Base-by-base conservation (phyloP, 148 eudicot genomes). In the Rhododendron williamsianum region DNA sequence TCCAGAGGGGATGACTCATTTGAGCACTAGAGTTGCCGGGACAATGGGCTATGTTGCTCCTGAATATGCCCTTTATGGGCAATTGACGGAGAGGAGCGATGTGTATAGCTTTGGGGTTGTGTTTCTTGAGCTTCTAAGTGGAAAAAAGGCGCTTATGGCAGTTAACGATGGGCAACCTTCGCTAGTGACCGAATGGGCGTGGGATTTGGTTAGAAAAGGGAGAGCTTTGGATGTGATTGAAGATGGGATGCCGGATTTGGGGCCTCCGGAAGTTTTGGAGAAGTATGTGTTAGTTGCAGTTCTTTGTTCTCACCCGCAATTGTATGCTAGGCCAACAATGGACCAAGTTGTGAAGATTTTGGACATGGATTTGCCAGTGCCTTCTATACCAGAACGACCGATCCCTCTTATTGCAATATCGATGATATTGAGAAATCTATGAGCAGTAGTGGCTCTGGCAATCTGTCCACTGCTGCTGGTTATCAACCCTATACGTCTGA, bases 11-110 rank as follows among this genome's bases (percentile, higher is more conserved):
- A 86, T 93, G 82, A 91, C 98, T 1, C 98, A 96, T 89, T 81
- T 94, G 93, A 96, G 98, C 88, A 96, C 98, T 10, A 88, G 93
- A 83, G 98, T 94, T 33, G 98, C 98, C 0, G 98, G 98, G 51
- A 96, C 98, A 19, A 92, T 94, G 98, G 98, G 98, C 0, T 96
- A 94, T 89, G 98, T 96, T 19, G 95, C 98, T 2, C 98, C 98
- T 0, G 98, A 96, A 80, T 96, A 96, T 84, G 98, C 98, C 0
- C 80, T 96, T 9, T 94, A 94, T 46, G 98, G 98, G n/a, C 96
- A 96, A 15, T 88, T 96, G 86, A 94, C 98, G 0, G 96, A 94
- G 77, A 92, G 96, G 65, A 96, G 96, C 16, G 98, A 96, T 87
- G 98, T 96, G 18, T 96, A 92, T 77, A 93, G 98, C 78, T 96